A percentile compares a stretch with the other conserved stretches of the same genome.
These are phyloP conservation scores for Pisolithus tinctorius DNA, from an alignment of 768 basidiomycete species.

Conservation along the genomic window DNA sequence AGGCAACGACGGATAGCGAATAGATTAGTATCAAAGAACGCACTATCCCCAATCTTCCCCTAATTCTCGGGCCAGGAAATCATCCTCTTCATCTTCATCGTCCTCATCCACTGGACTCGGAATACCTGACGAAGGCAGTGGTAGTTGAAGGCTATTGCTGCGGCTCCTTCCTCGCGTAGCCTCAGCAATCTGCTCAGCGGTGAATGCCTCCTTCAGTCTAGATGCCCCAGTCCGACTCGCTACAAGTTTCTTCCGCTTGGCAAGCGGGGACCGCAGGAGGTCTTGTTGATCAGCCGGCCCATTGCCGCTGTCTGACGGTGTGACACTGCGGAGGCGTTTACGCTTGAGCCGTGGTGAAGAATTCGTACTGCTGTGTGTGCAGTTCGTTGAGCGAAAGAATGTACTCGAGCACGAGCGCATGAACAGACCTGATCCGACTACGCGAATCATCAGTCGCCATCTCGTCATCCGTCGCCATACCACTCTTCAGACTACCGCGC, in stretches of 20 bases:
- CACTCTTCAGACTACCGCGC: constrained; percentile 39
- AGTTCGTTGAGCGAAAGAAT: constrained; percentile 3
- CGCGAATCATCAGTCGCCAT: constrained; percentile 40
- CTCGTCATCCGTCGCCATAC: constrained; percentile 46
- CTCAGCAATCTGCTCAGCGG: constrained; percentile 42
- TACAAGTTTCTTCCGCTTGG: constrained; percentile 74
- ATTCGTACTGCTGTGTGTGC: constrained; percentile 27
- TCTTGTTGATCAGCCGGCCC: constrained; percentile 32
- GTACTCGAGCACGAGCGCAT: constrained; percentile 15
- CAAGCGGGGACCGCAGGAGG: constrained; percentile 56
- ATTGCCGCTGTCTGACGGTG: constrained; percentile 56
- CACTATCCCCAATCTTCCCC: constrained; percentile 72
- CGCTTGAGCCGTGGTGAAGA: constrained; percentile 44
- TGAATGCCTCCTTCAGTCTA: constrained; percentile 60
- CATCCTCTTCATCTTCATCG: constrained; percentile 56
- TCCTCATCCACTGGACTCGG: constrained; percentile 37
- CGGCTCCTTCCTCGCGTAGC: constrained; percentile 15
- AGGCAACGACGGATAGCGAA: constrained; percentile 1
- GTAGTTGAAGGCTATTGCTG: constrained; percentile 13
- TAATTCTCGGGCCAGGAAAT: constrained; percentile 75
- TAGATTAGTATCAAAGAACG: not conserved
- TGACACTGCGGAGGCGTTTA: constrained; percentile 66
- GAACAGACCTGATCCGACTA: constrained; percentile 38
- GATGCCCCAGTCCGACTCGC: constrained; percentile 61
- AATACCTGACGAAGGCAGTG: constrained; percentile 6